A percentile compares a stretch with the other conserved stretches of the same genome.
Evolutionary conservation across 129 eudicot species (phyloP).

Genomic region (Arctium lappa): DNA sequence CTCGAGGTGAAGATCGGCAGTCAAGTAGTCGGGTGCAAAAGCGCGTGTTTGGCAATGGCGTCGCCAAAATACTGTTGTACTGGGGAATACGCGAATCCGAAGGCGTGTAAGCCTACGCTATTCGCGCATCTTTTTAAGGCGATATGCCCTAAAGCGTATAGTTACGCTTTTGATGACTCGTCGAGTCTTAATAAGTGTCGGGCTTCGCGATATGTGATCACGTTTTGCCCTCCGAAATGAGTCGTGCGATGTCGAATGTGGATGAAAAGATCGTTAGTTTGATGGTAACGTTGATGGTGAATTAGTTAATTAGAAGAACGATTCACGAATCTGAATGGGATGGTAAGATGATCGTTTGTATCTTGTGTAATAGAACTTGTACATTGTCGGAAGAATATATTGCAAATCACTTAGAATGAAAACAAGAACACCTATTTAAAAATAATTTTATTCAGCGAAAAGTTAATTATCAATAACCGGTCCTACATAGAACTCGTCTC

Average conservation of each 20-base stretch:
- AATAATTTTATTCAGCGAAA: too few species aligned
- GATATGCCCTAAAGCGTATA: conserved; percentile 85
- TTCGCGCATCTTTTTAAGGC: conserved; percentile 78
- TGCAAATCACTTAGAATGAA: too few species aligned
- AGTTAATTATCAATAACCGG: too few species aligned
- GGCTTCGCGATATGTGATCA: conserved; percentile 79
- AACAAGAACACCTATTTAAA: too few species aligned
- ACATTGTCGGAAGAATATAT: too few species aligned
- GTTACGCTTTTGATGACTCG: conserved; percentile 81
- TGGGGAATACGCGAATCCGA: conserved; percentile 63
- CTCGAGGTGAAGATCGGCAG: conserved; percentile 64
- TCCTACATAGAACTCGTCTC: too few species aligned
- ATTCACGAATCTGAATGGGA: not conserved
- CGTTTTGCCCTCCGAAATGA: conserved; percentile 88
- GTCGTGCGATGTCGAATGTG: not conserved
- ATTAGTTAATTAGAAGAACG: not conserved
- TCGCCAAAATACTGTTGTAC: conserved; percentile 86
- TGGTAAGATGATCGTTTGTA: not conserved
- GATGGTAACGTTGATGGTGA: not conserved
- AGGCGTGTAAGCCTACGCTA: conserved; percentile 74
- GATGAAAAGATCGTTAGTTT: not conserved
- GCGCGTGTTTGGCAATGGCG: conserved; percentile 86
- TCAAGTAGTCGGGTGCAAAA: conserved; percentile 73
- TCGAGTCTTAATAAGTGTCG: conserved; percentile 80
- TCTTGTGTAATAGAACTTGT: not conserved